phyloP scores from a whole-genome alignment of 2,329 filamentous ascomycete genomes.

The Xylariaceae sp. region DNA sequence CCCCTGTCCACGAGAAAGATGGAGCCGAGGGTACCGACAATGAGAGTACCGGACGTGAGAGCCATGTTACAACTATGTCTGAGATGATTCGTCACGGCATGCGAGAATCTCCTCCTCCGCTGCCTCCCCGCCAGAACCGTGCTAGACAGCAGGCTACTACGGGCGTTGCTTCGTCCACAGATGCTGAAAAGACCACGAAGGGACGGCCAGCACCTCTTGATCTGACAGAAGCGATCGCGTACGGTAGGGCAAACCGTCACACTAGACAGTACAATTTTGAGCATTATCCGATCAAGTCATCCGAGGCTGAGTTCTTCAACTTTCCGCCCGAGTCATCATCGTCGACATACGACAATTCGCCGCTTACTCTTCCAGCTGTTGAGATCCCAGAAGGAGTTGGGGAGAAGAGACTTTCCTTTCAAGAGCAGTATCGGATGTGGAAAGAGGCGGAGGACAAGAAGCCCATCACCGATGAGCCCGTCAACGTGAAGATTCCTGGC shows the following conservation, averaged over 20 bases:
- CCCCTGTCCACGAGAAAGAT: slow-evolving; percentile 13
- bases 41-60: slow-evolving; percentile 9
- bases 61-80: slow-evolving; percentile 25
- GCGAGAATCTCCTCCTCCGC: slow-evolving; percentile 1
- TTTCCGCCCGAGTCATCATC: neutral
- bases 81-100: slow-evolving; percentile 14
- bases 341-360: slow-evolving; percentile 3
- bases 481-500: neutral
- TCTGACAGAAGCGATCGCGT: slow-evolving; percentile 3
- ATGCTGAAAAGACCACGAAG: slow-evolving; percentile 4
- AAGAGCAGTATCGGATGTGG: neutral
- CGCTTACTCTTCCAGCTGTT: neutral
- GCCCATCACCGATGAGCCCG: neutral
- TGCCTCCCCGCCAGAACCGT: neutral
- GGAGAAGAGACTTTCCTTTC: neutral
- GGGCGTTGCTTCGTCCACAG: neutral
- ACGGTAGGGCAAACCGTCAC: slow-evolving; percentile 7
- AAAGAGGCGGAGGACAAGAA: neutral
- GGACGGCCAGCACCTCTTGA: slow-evolving; percentile 12
- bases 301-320: slow-evolving; percentile 8
- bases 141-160: neutral
- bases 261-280: slow-evolving; percentile 6
- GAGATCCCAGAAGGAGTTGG: neutral
- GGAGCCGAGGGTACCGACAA: neutral
- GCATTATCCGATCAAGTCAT: slow-evolving; percentile 13